Base-by-base conservation (phyloP, 257 asterid genomes). In the Pogostemon cablin region DNA sequence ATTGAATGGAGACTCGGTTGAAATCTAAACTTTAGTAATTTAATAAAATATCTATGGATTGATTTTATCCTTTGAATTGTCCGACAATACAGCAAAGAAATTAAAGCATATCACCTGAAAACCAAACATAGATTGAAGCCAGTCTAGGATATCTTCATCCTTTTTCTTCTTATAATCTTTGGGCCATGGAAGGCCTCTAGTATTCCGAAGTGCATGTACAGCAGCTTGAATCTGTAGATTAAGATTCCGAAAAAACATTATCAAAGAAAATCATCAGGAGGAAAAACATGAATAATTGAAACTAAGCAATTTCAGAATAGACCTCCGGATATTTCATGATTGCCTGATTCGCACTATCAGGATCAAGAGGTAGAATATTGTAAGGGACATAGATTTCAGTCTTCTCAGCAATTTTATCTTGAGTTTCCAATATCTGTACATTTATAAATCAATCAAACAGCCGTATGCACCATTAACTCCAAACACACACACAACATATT, bases 121-220 rank as follows among this genome's bases (percentile, higher is more conserved):
- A 50, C 97, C 97, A 76, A 91, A 91, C 96, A 91, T 89, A 40
- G 95, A 83, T 79, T 91, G 97, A 81, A 91, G 97, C 97, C 97
- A 91, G 79, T 91, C 97, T 7, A 91, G 96, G 76, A 89, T 72
- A 78, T 89, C 96, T 84, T 91, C 97, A 63, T 89, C 97, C 67
- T 87, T 89, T 83, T 91, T 91, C 87, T 89, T 91, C 85, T 86
- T 89, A 85, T 87, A 85, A 68, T 89, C 95, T 79, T 87, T 85
- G 1, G 98, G 96, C 95, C 96, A 91, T 58, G 98, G 96, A 67
- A 91, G 95, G 67, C 96, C 98, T 72, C 95, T 81, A 38, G 95
- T 86, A 79, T 84, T 87, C 63, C 95, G 77, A n/a, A 91, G 88
- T 49, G 96, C 96, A 50, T 80, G 82, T 35, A 91, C 98, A 49